These are phyloP conservation scores for Achaetomiella virescens DNA, from an alignment of 495 filamentous ascomycete genomes.

Conservation along the genomic window DNA sequence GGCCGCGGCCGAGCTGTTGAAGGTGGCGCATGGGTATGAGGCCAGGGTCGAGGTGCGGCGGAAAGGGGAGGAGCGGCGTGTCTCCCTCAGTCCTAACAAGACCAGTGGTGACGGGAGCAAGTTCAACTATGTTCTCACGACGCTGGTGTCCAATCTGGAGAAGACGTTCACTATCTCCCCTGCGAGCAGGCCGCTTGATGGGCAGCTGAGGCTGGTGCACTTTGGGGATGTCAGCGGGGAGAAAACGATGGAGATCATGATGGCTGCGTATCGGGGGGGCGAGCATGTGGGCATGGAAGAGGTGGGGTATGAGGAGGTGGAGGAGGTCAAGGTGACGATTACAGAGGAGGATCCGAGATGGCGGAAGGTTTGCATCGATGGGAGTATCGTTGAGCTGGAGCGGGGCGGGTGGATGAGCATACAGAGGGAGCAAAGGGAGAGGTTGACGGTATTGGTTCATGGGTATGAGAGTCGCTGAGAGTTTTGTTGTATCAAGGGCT, in stretches of 20 bases:
- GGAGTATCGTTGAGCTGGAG: constrained; percentile 69
- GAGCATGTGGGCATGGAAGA: constrained; percentile 51
- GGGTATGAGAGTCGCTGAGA: neutral
- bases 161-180: constrained; percentile 75
- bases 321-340: constrained; percentile 59
- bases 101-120: constrained; percentile 20
- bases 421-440: constrained; percentile 21
- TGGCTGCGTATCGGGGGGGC: constrained; percentile 64
- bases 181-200: constrained; percentile 55
- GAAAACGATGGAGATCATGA: constrained; percentile 69
- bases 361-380: constrained; percentile 84
- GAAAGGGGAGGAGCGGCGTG: neutral
- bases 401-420: constrained; percentile 67
- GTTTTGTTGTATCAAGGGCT: too few relatives aligned
- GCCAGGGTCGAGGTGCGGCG: constrained; percentile 46
- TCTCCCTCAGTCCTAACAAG: neutral
- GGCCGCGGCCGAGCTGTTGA: constrained; percentile 68
- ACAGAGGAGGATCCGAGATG: constrained; percentile 59
- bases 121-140: constrained; percentile 70
- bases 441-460: constrained; percentile 34
- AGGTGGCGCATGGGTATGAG: constrained; percentile 59
- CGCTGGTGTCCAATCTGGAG: constrained; percentile 73
- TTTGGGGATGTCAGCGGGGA: constrained; percentile 60
- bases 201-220: constrained; percentile 61
- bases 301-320: constrained; percentile 62